These are phyloP conservation scores for Fusarium floridanum DNA, from an alignment of 2,329 filamentous ascomycete species.

Conservation along the genomic window DNA sequence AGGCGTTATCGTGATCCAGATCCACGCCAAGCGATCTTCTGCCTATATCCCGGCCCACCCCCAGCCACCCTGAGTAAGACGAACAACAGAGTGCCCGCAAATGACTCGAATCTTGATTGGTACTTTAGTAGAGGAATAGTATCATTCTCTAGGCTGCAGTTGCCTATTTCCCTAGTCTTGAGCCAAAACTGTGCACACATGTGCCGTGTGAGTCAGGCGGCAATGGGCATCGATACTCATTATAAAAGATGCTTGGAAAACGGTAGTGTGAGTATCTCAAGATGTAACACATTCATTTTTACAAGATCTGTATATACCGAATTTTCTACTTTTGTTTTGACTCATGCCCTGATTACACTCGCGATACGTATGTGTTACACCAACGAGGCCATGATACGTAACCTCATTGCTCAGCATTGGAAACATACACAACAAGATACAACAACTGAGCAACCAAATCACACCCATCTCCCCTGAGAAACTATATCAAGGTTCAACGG, in stretches of 20 bases:
- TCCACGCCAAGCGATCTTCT: neutral
- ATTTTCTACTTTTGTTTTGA: neutral
- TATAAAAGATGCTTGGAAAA: neutral
- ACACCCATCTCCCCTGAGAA: neutral
- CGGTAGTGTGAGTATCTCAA: neutral
- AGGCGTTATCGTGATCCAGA: neutral
- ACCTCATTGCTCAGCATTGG: neutral
- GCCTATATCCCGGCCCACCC: neutral
- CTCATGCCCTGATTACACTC: neutral
- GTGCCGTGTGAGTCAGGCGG: constrained; percentile 23
- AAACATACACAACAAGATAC: neutral
- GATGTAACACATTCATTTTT: neutral
- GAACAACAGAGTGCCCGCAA: neutral
- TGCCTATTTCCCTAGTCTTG: constrained; percentile 1
- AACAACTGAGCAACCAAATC: neutral
- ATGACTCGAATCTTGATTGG: neutral
- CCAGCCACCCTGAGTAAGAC: constrained; percentile 6
- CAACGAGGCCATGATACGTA: neutral
- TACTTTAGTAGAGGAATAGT: neutral
- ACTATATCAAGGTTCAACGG: neutral
- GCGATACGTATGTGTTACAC: neutral
- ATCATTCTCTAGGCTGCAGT: constrained; percentile 18
- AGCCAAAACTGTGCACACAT: neutral
- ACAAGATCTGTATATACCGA: neutral
- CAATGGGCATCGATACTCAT: neutral